Evolutionary conservation across 2,329 filamentous ascomycete species (phyloP).

Genomic region (Scedosporium apiospermum): DNA sequence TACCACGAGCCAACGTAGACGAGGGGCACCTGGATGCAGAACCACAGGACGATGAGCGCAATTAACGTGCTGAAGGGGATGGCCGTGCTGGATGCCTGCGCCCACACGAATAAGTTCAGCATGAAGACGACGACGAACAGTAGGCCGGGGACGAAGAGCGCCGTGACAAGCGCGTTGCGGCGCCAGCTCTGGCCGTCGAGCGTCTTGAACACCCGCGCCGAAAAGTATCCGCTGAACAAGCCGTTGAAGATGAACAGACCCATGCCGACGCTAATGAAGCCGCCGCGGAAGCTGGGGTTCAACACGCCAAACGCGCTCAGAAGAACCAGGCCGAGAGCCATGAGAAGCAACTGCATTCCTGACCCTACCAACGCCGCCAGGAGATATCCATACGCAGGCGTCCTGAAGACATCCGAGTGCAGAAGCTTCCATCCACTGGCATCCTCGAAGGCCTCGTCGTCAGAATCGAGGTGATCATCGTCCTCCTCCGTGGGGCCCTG

Average conservation of each 20-base stretch:
- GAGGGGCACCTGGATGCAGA: conserved; percentile 76
- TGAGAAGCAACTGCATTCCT: conserved; percentile 78
- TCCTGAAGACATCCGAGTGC: conserved; percentile 79
- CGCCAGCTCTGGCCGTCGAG: conserved; percentile 68
- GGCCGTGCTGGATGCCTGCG: conserved; percentile 78
- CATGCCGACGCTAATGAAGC: conserved; percentile 75
- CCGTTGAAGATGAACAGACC: conserved; percentile 79
- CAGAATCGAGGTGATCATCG: conserved; percentile 40
- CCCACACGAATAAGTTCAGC: conserved; percentile 83
- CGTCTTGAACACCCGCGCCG: conserved; percentile 71
- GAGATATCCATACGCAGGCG: conserved; percentile 59
- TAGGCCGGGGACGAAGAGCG: conserved; percentile 68
- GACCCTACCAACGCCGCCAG: conserved; percentile 76
- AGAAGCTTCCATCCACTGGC: conserved; percentile 81
- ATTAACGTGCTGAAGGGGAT: conserved; percentile 74
- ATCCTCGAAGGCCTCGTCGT: conserved; percentile 67
- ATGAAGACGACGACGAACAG: conserved; percentile 67
- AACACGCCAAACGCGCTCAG: conserved; percentile 68
- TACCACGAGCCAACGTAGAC: conserved; percentile 75
- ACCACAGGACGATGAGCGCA: conserved; percentile 65
- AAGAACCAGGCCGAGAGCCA: conserved; percentile 62
- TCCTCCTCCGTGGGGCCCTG: conserved; percentile 43
- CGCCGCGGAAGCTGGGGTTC: conserved; percentile 83
- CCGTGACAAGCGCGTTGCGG: conserved; percentile 69
- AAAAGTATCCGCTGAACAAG: conserved; percentile 80